These are phyloP conservation scores for Brassica carinata DNA, from an alignment of 345 rosid species.

Conservation along the genomic window DNA sequence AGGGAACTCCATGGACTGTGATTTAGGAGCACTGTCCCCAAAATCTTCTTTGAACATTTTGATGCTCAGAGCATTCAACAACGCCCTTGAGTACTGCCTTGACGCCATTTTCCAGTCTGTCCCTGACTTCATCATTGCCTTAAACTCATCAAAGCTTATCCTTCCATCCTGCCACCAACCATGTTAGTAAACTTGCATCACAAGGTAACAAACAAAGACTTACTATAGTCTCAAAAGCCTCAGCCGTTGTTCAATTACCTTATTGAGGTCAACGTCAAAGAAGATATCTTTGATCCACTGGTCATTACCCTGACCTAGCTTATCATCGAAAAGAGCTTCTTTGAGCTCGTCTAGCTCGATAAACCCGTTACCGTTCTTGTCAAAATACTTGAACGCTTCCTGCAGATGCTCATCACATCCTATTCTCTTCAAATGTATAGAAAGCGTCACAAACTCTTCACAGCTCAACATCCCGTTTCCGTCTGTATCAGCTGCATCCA, in stretches of 20 bases:
- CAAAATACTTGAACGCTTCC: slow-evolving; percentile 68
- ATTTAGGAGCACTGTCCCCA: slow-evolving; percentile 37
- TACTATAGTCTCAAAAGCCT: not conserved
- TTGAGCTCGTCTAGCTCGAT: slow-evolving; percentile 78
- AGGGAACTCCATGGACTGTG: slow-evolving; percentile 45
- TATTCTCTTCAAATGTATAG: slow-evolving; percentile 70
- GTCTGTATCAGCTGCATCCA: slow-evolving; percentile 84
- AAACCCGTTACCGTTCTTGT: slow-evolving; percentile 62
- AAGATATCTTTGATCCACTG: slow-evolving; percentile 74
- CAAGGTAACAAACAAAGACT: not conserved
- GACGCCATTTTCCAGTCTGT: slow-evolving; percentile 96
- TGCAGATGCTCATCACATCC: slow-evolving; percentile 65
- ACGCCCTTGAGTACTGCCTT: slow-evolving; percentile 84
- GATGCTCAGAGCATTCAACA: slow-evolving; percentile 77
- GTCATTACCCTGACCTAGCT: slow-evolving; percentile 49
- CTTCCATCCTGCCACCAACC: slow-evolving; percentile 66
- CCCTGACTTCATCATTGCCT: slow-evolving; percentile 84
- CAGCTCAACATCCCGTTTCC: slow-evolving; percentile 73
- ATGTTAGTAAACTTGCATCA: not conserved
- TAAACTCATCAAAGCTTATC: slow-evolving; percentile 79
- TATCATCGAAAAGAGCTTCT: slow-evolving; percentile 61
- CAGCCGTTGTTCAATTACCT: slow-evolving; percentile 47
- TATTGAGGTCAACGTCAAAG: slow-evolving; percentile 76
- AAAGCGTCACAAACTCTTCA: slow-evolving; percentile 79
- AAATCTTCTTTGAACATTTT: slow-evolving; percentile 61